These are phyloP conservation scores for Alternaria conjuncta DNA, from an alignment of 2,329 filamentous ascomycete species.

Conservation along the genomic window DNA sequence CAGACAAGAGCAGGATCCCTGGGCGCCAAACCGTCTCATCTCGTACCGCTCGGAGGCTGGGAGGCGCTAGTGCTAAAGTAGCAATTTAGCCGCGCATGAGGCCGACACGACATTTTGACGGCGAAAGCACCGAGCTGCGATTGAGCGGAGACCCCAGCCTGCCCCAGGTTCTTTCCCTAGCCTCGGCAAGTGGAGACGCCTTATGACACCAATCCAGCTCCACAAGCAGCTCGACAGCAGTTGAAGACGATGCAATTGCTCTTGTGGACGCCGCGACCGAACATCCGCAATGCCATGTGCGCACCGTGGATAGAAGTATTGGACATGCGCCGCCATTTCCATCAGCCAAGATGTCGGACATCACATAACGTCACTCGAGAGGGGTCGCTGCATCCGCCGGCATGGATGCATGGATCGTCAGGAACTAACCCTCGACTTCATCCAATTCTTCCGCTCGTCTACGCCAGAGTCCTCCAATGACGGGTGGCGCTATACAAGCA, in stretches of 20 bases:
- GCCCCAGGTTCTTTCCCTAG: constrained; percentile 7
- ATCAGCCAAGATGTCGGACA: not conserved
- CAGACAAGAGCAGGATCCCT: not conserved
- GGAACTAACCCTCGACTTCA: constrained; percentile 11
- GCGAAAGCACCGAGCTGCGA: constrained; percentile 4
- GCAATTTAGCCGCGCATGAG: constrained; percentile 7
- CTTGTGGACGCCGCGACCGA: not conserved
- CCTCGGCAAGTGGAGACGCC: constrained; percentile 11
- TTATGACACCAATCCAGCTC: not conserved
- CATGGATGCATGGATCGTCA: constrained; percentile 26
- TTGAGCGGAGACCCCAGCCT: constrained; percentile 7
- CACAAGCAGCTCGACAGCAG: not conserved
- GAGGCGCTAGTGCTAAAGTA: not conserved
- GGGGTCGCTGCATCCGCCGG: constrained; percentile 13
- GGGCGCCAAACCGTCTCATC: constrained; percentile 7
- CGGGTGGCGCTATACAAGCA: constrained; percentile 3
- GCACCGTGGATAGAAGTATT: not conserved
- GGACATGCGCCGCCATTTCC: not conserved
- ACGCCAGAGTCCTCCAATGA: constrained; percentile 33
- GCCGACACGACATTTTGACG: not conserved
- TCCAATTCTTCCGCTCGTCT: constrained; percentile 27
- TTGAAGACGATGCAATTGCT: not conserved
- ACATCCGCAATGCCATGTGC: not conserved
- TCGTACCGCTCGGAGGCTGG: not conserved
- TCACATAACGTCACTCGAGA: constrained; percentile 10